A percentile compares a stretch with the other conserved stretches of the same genome.
Conservation (phyloP, 257 asterid genomes). For the Solanum megistacrolobum region DNA sequence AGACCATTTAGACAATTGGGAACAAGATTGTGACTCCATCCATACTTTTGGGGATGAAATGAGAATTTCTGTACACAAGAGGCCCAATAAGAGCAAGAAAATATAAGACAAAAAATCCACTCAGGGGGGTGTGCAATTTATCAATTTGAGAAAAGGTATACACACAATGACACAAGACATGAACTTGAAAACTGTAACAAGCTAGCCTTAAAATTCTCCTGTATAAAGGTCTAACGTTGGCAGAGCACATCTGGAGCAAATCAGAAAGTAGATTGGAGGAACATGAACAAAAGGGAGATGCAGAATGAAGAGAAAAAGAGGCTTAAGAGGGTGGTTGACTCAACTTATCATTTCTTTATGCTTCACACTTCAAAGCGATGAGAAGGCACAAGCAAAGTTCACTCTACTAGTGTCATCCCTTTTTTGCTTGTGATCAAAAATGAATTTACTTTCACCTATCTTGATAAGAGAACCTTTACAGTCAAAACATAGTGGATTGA, state of each 20-base stretch:
- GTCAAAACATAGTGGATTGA: neutral
- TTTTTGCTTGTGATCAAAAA: neutral
- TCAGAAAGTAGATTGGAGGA: neutral
- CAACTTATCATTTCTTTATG: neutral
- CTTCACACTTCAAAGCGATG: neutral
- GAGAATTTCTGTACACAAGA: neutral
- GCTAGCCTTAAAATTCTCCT: neutral
- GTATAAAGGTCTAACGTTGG: neutral
- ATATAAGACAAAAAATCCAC: neutral
- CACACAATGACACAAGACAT: neutral
- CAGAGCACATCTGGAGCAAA: neutral
- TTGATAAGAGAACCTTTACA: neutral
- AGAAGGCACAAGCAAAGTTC: neutral
- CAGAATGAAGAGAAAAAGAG: neutral
- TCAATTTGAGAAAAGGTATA: neutral
- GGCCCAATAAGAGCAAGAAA: neutral
- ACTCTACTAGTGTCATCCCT: neutral
- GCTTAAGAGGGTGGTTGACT: neutral
- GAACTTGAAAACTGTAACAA: neutral
- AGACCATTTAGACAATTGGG: neutral
- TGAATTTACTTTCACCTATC: neutral
- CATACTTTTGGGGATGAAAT: neutral
- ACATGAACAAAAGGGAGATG: neutral
- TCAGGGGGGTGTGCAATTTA: neutral
- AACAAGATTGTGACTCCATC: neutral